phyloP scores from a whole-genome alignment of 208 protist genomes.

The Trypanosoma congolense region DNA sequence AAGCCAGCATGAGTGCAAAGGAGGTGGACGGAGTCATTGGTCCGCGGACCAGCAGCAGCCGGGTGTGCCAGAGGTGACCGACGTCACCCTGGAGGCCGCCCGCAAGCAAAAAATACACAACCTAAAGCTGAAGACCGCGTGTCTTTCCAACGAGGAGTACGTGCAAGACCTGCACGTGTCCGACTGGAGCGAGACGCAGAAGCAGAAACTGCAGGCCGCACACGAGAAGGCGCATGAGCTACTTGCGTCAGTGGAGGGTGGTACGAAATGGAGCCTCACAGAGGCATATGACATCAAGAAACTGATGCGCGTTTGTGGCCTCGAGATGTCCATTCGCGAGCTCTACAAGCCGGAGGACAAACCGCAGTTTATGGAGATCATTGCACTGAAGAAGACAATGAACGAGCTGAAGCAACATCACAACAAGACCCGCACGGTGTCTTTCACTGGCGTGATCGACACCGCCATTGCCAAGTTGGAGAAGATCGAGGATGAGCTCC shows the following conservation, averaged over 20 bases:
- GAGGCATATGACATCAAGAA: slow-evolving; percentile 54
- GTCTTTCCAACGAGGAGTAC: slow-evolving; percentile 50
- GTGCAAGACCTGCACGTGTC: slow-evolving; percentile 50
- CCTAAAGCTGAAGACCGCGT: slow-evolving; percentile 43
- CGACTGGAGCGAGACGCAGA: slow-evolving; percentile 52
- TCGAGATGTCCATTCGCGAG: slow-evolving; percentile 44
- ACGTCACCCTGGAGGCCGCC: slow-evolving; percentile 47
- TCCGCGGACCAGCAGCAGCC: slow-evolving; percentile 19
- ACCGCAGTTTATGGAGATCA: slow-evolving; percentile 48
- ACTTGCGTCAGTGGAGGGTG: slow-evolving; percentile 32
- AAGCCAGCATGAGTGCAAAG: slow-evolving; percentile 13
- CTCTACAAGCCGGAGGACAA: slow-evolving; percentile 59
- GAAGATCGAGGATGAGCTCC: slow-evolving; percentile 50
- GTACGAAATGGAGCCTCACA: slow-evolving; percentile 50
- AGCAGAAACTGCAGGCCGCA: slow-evolving; percentile 46
- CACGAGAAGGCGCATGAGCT: slow-evolving; percentile 46
- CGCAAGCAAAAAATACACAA: slow-evolving; percentile 57
- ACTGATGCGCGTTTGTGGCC: slow-evolving; percentile 49
- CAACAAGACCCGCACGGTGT: slow-evolving; percentile 54
- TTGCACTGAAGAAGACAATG: slow-evolving; percentile 42
- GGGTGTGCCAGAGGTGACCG: slow-evolving; percentile 32
- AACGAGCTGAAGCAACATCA: slow-evolving; percentile 52
- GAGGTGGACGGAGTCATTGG: background rate
- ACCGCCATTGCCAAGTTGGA: slow-evolving; percentile 47
- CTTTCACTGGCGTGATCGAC: slow-evolving; percentile 47